phyloP scores from a whole-genome alignment of 345 rosid genomes.

The Sonneratia alba region DNA sequence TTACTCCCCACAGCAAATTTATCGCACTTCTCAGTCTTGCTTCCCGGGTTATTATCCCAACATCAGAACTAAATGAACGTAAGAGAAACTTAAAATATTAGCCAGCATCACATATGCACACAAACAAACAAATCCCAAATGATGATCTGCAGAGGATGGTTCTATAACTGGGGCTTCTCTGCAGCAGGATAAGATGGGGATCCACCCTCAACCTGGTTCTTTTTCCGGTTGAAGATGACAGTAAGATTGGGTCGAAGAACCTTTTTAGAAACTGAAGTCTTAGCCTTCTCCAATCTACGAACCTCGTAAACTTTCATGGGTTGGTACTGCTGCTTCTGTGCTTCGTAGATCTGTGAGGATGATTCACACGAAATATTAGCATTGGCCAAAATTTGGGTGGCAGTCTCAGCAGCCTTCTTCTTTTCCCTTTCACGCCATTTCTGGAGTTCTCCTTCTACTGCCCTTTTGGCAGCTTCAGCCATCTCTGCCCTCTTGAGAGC shows the following conservation, averaged over 20 bases:
- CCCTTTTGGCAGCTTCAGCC: conserved; percentile 92
- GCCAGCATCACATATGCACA: background rate
- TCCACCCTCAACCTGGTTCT: conserved; percentile 77
- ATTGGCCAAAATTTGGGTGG: conserved; percentile 65
- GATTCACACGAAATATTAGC: conserved; percentile 46
- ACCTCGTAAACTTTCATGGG: conserved; percentile 22
- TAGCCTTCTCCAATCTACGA: conserved; percentile 53
- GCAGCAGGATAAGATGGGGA: conserved; percentile 73
- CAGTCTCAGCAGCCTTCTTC: conserved; percentile 77
- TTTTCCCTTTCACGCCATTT: conserved; percentile 89
- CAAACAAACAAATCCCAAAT: background rate
- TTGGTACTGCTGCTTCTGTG: conserved; percentile 42
- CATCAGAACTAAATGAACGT: background rate
- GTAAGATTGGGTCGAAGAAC: conserved; percentile 51
- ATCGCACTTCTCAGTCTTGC: background rate
- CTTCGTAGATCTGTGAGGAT: conserved; percentile 51
- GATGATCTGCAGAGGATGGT: background rate
- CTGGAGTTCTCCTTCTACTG: conserved; percentile 87
- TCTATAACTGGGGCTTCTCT: conserved; percentile 31
- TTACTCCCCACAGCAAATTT: background rate
- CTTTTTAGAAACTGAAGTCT: conserved; percentile 48
- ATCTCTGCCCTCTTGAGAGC: conserved; percentile 81
- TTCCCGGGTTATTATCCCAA: background rate
- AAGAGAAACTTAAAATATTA: background rate
- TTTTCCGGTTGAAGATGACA: conserved; percentile 63